Evolutionary conservation across 768 basidiomycete genomes (phyloP).

Genomic region (Leucogyrophana mollusca): DNA sequence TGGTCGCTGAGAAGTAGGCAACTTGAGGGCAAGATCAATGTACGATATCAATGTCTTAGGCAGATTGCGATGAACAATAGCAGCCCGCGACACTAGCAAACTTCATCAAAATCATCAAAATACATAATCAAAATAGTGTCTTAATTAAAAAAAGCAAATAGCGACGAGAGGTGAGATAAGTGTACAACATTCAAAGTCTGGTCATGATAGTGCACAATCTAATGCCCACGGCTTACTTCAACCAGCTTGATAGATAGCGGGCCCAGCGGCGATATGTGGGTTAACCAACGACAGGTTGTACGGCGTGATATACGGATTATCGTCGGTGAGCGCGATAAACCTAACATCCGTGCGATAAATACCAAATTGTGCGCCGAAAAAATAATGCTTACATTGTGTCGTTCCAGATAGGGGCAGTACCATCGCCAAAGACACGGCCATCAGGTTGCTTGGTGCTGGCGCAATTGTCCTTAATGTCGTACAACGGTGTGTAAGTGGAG

Average conservation of each 20-base stretch:
- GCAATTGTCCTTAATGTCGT: conserved; percentile 39
- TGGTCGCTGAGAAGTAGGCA: conserved; percentile 3
- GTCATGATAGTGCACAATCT: too few species aligned
- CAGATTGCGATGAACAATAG: too few species aligned
- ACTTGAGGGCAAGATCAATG: too few species aligned
- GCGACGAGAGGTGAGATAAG: too few species aligned
- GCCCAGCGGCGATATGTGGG: conserved; percentile 54
- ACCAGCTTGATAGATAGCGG: conserved; percentile 47
- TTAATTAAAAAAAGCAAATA: too few species aligned
- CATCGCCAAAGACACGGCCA: conserved; percentile 42
- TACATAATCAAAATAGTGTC: too few species aligned
- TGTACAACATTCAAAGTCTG: too few species aligned
- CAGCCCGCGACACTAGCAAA: too few species aligned
- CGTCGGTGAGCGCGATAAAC: conserved; percentile 52
- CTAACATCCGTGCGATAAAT: conserved; percentile 21
- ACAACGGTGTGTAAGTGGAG: conserved; percentile 53
- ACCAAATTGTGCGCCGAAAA: not conserved
- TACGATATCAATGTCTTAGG: too few species aligned
- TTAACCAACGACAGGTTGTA: conserved; percentile 55
- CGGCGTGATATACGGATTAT: conserved; percentile 52
- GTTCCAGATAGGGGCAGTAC: conserved; percentile 44
- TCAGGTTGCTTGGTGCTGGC: conserved; percentile 50
- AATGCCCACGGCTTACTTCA: too few species aligned
- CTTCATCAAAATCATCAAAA: too few species aligned
- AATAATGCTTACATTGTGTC: conserved; percentile 42